These are phyloP conservation scores for Lizanozyma gosingica DNA, from an alignment of 1,139 yeast species.

Conservation along the genomic window DNA sequence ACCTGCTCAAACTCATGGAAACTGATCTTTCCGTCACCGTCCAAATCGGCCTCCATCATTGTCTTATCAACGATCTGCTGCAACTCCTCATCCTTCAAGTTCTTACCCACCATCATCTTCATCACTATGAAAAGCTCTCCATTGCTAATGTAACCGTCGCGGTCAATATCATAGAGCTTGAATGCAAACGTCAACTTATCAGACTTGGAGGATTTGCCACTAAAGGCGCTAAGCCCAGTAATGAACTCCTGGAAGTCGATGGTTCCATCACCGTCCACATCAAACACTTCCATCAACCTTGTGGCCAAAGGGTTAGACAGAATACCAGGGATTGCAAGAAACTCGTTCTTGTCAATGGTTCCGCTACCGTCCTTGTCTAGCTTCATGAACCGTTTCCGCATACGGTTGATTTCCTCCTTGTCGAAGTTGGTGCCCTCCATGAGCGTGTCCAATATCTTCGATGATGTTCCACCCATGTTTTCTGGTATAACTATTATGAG, in stretches of 20 bases:
- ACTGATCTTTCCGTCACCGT: slow-evolving; percentile 81
- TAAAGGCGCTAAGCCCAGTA: slow-evolving; percentile 80
- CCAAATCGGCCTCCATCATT: slow-evolving; percentile 86
- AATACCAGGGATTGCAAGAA: slow-evolving; percentile 87
- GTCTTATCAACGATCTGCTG: slow-evolving; percentile 96
- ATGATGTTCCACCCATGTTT: slow-evolving; percentile 60
- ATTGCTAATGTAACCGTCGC: slow-evolving; percentile 90
- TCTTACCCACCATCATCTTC: slow-evolving; percentile 96
- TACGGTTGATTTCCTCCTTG: slow-evolving; percentile 82
- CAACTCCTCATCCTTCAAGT: slow-evolving; percentile 74
- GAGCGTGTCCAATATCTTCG: slow-evolving; percentile 56
- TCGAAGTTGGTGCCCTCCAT: slow-evolving; percentile 80
- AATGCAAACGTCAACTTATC: slow-evolving; percentile 88
- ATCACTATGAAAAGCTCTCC: slow-evolving; percentile 90
- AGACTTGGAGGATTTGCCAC: slow-evolving; percentile 76
- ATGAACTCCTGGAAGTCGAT: slow-evolving; percentile 96
- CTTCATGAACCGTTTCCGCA: slow-evolving; percentile 90
- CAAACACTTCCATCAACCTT: slow-evolving; percentile 89
- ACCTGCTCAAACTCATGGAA: slow-evolving; percentile 81
- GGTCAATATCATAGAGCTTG: slow-evolving; percentile 89
- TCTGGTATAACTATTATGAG: too few relatives aligned
- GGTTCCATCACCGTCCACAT: slow-evolving; percentile 85
- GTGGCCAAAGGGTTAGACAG: slow-evolving; percentile 83
- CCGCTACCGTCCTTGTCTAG: slow-evolving; percentile 91
- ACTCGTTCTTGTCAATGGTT: slow-evolving; percentile 83